Evolutionary conservation across 495 filamentous ascomycete species (phyloP).

Genomic region (Polyplosphaeria fusca): DNA sequence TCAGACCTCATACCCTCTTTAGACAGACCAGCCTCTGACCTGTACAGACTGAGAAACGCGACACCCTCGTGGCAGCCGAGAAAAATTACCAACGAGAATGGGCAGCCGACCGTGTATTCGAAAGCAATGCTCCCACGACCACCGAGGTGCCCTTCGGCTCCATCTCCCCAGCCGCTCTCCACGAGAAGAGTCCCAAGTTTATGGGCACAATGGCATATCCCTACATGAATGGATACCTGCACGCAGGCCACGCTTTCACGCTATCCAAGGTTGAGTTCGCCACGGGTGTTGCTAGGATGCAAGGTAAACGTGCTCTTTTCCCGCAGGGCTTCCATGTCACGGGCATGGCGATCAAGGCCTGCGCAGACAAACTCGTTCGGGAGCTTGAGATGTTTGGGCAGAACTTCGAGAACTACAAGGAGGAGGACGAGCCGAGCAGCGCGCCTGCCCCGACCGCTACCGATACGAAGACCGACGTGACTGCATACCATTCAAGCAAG

Average conservation of each 20-base stretch:
- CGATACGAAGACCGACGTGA: conserved; percentile 67
- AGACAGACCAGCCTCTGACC: no score
- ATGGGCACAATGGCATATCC: conserved; percentile 66
- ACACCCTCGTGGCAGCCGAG: conserved; percentile 80
- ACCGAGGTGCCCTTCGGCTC: conserved; percentile 69
- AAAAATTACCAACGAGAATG: conserved; percentile 90
- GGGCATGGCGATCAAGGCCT: conserved; percentile 97
- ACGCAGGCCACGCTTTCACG: conserved; percentile 89
- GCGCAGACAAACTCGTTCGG: conserved; percentile 86
- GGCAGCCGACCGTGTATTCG: conserved; percentile 74
- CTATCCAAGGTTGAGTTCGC: conserved; percentile 88
- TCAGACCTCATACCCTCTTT: no score
- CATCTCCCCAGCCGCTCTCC: conserved; percentile 67
- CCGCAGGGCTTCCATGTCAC: conserved; percentile 95
- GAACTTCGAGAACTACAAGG: conserved; percentile 70
- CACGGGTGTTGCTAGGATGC: conserved; percentile 78
- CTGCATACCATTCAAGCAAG: conserved; percentile 92
- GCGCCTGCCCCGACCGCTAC: conserved; percentile 57
- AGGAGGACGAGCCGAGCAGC: conserved; percentile 25
- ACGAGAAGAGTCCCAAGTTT: conserved; percentile 81
- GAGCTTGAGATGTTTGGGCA: conserved; percentile 87
- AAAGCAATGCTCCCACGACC: conserved; percentile 75
- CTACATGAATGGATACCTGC: conserved; percentile 90
- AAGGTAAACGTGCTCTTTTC: conserved; percentile 81
- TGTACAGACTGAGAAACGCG: conserved; percentile 83